phyloP scores from a whole-genome alignment of 2,329 filamentous ascomycete genomes.

The Venturia aucupariae region DNA sequence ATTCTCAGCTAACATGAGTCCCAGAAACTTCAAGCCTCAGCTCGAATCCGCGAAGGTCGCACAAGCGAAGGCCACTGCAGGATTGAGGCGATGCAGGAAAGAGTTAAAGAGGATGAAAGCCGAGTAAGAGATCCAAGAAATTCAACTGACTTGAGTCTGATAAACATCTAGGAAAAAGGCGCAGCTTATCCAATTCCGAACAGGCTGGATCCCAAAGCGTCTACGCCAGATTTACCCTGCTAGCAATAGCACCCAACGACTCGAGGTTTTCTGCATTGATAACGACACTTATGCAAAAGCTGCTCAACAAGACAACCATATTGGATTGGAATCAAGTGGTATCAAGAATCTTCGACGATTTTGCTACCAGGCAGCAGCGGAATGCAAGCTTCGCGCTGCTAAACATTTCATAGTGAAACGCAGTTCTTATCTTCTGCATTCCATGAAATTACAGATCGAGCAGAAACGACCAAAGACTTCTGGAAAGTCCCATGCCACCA shows the following conservation, averaged over 20 bases:
- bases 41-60: no score
- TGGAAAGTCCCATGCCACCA: neutral
- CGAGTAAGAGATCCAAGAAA: no score
- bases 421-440: neutral
- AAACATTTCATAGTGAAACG: neutral
- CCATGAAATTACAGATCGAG: neutral
- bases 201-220: no score
- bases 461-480: neutral
- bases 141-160: no score
- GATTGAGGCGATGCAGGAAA: no score
- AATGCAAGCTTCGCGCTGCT: neutral
- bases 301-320: neutral
- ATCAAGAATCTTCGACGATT: neutral
- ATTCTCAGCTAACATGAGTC: no score
- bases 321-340: neutral
- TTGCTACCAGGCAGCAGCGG: neutral
- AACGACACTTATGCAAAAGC: neutral
- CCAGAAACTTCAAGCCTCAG: no score
- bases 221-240: no score
- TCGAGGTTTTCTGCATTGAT: neutral
- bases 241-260: neutral
- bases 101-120: no score
- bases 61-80: no score
- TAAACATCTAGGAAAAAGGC: no score
- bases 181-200: no score